Conservation (phyloP, 2,329 filamentous ascomycete species). For the Scedosporium boydii region DNA sequence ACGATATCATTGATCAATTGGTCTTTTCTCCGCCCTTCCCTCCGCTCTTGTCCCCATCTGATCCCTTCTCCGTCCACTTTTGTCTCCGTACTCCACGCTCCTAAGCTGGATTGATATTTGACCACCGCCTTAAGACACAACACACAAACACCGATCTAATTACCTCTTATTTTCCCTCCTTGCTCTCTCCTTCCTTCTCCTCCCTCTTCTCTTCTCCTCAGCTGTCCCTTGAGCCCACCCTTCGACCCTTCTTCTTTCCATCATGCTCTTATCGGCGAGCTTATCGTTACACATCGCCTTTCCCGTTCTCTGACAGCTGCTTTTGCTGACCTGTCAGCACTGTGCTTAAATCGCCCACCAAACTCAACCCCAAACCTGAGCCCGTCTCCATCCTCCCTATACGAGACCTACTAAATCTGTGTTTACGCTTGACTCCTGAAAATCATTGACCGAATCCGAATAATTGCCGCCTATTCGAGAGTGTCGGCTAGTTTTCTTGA, state of each 20-base stretch:
- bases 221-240: not conserved
- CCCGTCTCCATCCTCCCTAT: too few relatives aligned
- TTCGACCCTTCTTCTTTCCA: not conserved
- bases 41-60: not conserved
- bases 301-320: conserved; percentile 6
- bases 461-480: not conserved
- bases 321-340: not conserved
- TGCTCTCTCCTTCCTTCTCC: not conserved
- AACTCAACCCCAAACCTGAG: not conserved
- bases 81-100: not conserved
- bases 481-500: not conserved
- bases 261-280: not conserved
- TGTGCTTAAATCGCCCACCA: not conserved
- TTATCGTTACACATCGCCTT: conserved; percentile 2
- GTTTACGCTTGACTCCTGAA: not conserved
- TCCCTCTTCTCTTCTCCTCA: not conserved
- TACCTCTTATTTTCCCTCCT: not conserved
- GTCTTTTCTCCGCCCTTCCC: not conserved
- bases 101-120: not conserved
- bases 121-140: not conserved
- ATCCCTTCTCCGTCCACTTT: not conserved
- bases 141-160: not conserved
- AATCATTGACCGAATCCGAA: not conserved
- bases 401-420: too few relatives aligned
- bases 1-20: not conserved